Base-by-base conservation (phyloP, 768 basidiomycete species). In the Porphyrellus cyaneotinctus region DNA sequence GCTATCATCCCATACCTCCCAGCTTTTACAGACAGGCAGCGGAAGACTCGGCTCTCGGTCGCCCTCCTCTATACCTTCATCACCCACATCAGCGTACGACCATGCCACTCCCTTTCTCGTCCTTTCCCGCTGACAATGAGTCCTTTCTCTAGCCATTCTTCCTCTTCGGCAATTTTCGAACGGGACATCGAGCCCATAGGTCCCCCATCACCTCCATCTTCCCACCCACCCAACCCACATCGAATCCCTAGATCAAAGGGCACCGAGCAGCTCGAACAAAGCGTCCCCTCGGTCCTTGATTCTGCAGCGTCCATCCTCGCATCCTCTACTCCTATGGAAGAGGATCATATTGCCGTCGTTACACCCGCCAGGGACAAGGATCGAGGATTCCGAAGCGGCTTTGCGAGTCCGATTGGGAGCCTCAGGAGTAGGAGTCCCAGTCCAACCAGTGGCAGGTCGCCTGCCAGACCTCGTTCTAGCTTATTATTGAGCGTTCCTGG, bases 161-260 rank as follows among this genome's bases (percentile, higher is more conserved):
- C 88, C 0, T 89, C 88, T 0, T 92, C 90, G 1, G 91, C 91
- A 33, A 95, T 94, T 52, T 95, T 95, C 54, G 91, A 95, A 70
- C 83, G 91, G 32, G 91, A 95, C 66, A 91, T 95, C 57, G 91
- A 93, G 59, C 85, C 85, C 15, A 49, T 70, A 2, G 61, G 64
- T 6, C 64, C 68, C 0, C 63, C 66, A 59, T 78, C 71, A 31
- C 78, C 62, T 53, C 70, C 51, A 41, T 60, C 74, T 67, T 60
- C 74, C 57, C 75, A 58, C 50, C 75, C 69, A 2, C 64, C 60
- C 24, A 85, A 89, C 62, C 88, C 89, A 0, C 89, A 90, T 65
- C 80, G 85, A 26, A 86, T 83, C 46, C 80, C 88, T 0, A 78
- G 88, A 36, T 81, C 84, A 18, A 87, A 87, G 66, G 75, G 76